phyloP scores from a whole-genome alignment of 768 basidiomycete species.

The Phlebiopsis gigantea region DNA sequence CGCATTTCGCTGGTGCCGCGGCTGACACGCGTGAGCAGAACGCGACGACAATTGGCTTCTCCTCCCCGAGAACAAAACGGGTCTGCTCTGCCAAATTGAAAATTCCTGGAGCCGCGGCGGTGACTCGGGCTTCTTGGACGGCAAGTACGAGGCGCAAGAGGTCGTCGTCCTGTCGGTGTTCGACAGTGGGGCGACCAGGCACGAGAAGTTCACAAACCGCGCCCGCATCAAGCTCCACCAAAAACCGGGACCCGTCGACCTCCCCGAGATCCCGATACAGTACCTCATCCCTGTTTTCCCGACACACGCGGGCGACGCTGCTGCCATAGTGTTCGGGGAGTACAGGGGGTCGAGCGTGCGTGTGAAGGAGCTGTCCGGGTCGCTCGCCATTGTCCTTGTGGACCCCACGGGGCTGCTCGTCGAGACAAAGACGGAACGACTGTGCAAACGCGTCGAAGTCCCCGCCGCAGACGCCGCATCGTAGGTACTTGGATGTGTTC shows the following conservation, averaged over 20 bases:
- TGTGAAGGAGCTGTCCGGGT: constrained; percentile 12
- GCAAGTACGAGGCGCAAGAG: constrained; percentile 23
- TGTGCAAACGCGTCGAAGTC: constrained; percentile 2
- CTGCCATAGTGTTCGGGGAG: constrained; percentile 16
- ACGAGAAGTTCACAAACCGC: constrained; percentile 18
- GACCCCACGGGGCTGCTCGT: constrained; percentile 16
- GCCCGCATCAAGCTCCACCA: constrained; percentile 21
- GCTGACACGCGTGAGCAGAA: constrained; percentile 6
- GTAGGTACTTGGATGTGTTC: background rate
- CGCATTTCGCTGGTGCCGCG: background rate
- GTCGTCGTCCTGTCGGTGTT: constrained; percentile 22
- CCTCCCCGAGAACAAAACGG: constrained; percentile 14
- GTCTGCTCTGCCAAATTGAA: constrained; percentile 21
- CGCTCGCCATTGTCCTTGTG: constrained; percentile 12
- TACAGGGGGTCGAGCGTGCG: constrained; percentile 17
- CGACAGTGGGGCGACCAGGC: constrained; percentile 12
- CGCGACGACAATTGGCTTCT: constrained; percentile 21
- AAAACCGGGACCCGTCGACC: constrained; percentile 13
- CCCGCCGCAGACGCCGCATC: background rate
- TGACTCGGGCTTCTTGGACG: constrained; percentile 18
- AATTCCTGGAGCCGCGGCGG: constrained; percentile 12
- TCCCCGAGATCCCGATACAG: constrained; percentile 21
- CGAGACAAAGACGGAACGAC: constrained; percentile 15
- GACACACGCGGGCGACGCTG: constrained; percentile 14
- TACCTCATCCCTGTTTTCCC: constrained; percentile 22